These are phyloP conservation scores for Pharnaceum exiguum DNA, from an alignment of 148 eudicot genomes.

Conservation along the genomic window DNA sequence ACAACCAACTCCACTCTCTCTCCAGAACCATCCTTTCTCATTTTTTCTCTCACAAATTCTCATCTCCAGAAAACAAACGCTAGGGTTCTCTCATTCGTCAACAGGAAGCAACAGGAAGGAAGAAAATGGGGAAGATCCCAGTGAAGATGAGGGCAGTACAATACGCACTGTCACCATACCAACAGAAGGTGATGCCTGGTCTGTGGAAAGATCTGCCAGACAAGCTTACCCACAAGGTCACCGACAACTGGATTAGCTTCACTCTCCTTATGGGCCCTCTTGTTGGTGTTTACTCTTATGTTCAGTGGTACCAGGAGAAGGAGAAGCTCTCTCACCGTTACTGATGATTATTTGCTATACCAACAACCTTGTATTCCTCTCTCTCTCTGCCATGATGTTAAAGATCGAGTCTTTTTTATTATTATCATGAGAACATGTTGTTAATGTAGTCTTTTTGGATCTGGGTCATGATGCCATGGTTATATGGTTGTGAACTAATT, in stretches of 20 bases:
- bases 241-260: conserved; percentile 79
- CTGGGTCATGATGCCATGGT: not conserved
- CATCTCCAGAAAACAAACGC: not conserved
- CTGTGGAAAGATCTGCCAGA: conserved; percentile 73
- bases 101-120: not conserved
- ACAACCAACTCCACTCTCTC: too few species aligned
- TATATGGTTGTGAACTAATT: not conserved
- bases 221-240: conserved; percentile 68
- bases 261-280: conserved; percentile 67
- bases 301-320: conserved; percentile 49
- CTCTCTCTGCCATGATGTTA: not conserved
- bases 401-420: conserved; percentile 1
- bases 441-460: conserved; percentile 1
- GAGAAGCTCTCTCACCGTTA: conserved; percentile 74
- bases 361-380: not conserved
- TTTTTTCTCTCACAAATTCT: too few species aligned
- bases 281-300: conserved; percentile 64
- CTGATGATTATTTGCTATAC: conserved; percentile 28
- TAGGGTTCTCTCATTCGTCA: not conserved
- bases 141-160: conserved; percentile 82
- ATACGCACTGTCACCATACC: conserved; percentile 81
- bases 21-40: too few species aligned
- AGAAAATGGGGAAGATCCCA: conserved; percentile 69
- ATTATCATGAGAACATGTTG: not conserved
- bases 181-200: conserved; percentile 93